Conservation (phyloP, 208 protist species). For the Trichomonas gallinae region DNA sequence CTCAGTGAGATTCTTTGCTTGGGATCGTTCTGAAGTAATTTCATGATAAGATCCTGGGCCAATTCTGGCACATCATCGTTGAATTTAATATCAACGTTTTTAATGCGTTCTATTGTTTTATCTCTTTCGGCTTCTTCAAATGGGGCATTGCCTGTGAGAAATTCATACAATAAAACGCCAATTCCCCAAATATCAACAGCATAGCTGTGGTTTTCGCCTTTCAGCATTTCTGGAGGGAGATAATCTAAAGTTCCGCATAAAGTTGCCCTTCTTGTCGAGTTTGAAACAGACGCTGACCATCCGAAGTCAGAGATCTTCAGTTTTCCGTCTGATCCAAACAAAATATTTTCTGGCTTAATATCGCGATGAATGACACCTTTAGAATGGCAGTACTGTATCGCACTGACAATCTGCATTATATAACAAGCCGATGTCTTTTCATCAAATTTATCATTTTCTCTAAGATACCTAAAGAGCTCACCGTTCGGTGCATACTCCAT, state of each 20-base stretch:
- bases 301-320: conserved; percentile 99
- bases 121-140: conserved; percentile 33
- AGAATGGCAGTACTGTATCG: conserved; percentile 82
- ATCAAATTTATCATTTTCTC: not conserved
- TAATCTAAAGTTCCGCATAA: conserved; percentile 95
- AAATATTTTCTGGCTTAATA: conserved; percentile 62
- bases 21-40: not conserved
- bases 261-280: conserved; percentile 61
- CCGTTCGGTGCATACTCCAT: conserved; percentile 87
- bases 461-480: conserved; percentile 78
- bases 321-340: conserved; percentile 53
- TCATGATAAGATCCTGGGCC: conserved; percentile 34
- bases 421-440: conserved; percentile 47
- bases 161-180: conserved; percentile 40
- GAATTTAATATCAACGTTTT: conserved; percentile 32
- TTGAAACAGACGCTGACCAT: conserved; percentile 88
- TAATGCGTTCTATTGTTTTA: conserved; percentile 29
- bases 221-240: conserved; percentile 82
- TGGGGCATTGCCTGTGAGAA: conserved; percentile 35
- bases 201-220: conserved; percentile 35
- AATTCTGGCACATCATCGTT: conserved; percentile 25
- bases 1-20: not conserved
- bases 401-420: conserved; percentile 69
- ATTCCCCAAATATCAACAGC: conserved; percentile 42
- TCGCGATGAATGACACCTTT: conserved; percentile 67